phyloP scores from a whole-genome alignment of 306 rosid genomes.

The Acacia melanoxylon region DNA sequence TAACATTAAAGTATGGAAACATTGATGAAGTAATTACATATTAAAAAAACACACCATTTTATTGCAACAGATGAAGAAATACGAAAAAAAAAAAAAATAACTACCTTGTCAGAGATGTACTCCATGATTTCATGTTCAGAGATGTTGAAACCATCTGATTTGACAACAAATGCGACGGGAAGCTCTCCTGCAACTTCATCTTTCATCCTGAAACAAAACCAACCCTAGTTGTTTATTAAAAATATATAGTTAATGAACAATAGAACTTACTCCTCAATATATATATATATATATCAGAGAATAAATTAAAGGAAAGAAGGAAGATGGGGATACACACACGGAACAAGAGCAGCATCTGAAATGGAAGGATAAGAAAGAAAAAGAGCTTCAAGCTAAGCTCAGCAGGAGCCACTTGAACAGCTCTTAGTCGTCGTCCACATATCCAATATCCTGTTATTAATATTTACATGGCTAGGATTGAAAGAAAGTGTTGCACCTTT shows the following conservation, averaged over 20 bases:
- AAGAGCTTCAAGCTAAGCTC: conserved; percentile 71
- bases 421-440: conserved; percentile 40
- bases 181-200: conserved; percentile 86
- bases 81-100: background rate
- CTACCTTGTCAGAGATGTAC: conserved; percentile 42
- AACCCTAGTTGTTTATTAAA: background rate
- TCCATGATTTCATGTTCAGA: conserved; percentile 68
- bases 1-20: background rate
- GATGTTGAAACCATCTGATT: conserved; percentile 59
- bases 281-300: background rate
- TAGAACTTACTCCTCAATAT: background rate
- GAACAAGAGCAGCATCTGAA: conserved; percentile 63
- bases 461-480: too few relatives aligned
- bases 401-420: conserved; percentile 68
- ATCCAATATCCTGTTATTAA: conserved; percentile 46
- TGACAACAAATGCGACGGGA: conserved; percentile 83
- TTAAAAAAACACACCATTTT: background rate
- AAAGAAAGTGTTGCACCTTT: conserved; percentile 50
- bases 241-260: too few relatives aligned
- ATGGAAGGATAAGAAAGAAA: conserved; percentile 51
- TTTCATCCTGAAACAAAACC: conserved; percentile 53
- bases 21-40: background rate
- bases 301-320: background rate
- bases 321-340: conserved; percentile 25
- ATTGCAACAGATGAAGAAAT: background rate